Evolutionary conservation across 495 filamentous ascomycete species (phyloP).

Genomic region (Beverwykella pulmonaria): DNA sequence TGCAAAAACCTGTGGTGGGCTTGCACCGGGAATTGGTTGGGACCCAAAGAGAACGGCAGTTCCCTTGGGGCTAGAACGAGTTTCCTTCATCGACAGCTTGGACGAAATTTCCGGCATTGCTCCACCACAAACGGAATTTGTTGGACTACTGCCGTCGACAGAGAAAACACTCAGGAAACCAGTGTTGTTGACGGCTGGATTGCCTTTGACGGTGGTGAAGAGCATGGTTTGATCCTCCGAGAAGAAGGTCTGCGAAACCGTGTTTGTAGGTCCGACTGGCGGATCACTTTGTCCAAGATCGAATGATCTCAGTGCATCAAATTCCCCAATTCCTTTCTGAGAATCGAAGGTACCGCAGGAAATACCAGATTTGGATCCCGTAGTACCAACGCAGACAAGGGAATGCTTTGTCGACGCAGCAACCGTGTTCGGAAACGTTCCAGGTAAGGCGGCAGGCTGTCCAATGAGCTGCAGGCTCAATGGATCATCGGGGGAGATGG

Average conservation of each 20-base stretch:
- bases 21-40: conserved; percentile 47
- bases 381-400: conserved; percentile 58
- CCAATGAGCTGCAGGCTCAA: conserved; percentile 52
- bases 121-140: neutral
- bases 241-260: conserved; percentile 60
- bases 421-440: conserved; percentile 62
- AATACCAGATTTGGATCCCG: conserved; percentile 57
- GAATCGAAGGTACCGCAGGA: conserved; percentile 53
- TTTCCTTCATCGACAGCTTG: conserved; percentile 39
- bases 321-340: conserved; percentile 44
- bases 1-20: conserved; percentile 48
- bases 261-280: conserved; percentile 57
- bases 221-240: conserved; percentile 55
- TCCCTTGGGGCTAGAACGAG: conserved; percentile 41
- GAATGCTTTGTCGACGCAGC: conserved; percentile 53
- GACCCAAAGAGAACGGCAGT: conserved; percentile 61
- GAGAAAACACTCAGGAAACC: conserved; percentile 58
- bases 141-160: conserved; percentile 34
- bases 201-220: conserved; percentile 61
- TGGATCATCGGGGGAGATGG: conserved; percentile 53
- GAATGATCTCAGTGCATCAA: conserved; percentile 52
- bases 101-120: conserved; percentile 3
- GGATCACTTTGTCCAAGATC: conserved; percentile 56
- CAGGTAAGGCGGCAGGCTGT: conserved; percentile 49
- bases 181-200: conserved; percentile 54